These are phyloP conservation scores for Triticum turgidum DNA, from an alignment of 176 grass and related monocot species.

Conservation along the genomic window DNA sequence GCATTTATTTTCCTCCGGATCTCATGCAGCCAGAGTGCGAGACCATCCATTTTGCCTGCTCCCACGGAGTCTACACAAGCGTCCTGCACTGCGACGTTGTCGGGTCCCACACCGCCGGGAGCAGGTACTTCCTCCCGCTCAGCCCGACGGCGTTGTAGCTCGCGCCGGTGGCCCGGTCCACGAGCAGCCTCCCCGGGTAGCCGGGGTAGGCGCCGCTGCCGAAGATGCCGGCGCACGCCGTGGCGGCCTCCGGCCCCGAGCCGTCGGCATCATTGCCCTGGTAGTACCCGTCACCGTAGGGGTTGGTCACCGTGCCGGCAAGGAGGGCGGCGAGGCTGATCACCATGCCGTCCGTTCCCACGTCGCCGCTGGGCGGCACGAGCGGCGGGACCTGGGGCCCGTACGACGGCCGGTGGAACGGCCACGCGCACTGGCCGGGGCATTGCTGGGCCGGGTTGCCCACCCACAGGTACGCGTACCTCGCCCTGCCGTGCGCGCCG, in stretches of 20 bases:
- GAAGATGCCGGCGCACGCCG: slow-evolving; percentile 73
- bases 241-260: slow-evolving; percentile 62
- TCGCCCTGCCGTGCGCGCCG: slow-evolving; percentile 36
- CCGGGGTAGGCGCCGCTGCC: slow-evolving; percentile 72
- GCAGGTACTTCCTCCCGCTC: slow-evolving; percentile 61
- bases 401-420: slow-evolving; percentile 54
- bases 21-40: background rate
- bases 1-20: slow-evolving; percentile 32
- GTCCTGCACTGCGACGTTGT: slow-evolving; percentile 59
- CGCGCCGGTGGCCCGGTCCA: slow-evolving; percentile 54
- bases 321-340: slow-evolving; percentile 73
- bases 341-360: slow-evolving; percentile 68
- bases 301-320: slow-evolving; percentile 75
- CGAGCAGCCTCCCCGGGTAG: slow-evolving; percentile 65
- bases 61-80: slow-evolving; percentile 42
- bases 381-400: slow-evolving; percentile 60
- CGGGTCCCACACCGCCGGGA: slow-evolving; percentile 90
- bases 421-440: slow-evolving; percentile 70
- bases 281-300: slow-evolving; percentile 80
- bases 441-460: slow-evolving; percentile 66
- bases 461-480: slow-evolving; percentile 73
- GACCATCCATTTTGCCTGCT: background rate
- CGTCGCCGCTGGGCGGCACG: slow-evolving; percentile 68
- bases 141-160: slow-evolving; percentile 83
- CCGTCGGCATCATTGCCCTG: slow-evolving; percentile 40